Evolutionary conservation across 768 basidiomycete species (phyloP).

Genomic region (Scleroderma citrinum): DNA sequence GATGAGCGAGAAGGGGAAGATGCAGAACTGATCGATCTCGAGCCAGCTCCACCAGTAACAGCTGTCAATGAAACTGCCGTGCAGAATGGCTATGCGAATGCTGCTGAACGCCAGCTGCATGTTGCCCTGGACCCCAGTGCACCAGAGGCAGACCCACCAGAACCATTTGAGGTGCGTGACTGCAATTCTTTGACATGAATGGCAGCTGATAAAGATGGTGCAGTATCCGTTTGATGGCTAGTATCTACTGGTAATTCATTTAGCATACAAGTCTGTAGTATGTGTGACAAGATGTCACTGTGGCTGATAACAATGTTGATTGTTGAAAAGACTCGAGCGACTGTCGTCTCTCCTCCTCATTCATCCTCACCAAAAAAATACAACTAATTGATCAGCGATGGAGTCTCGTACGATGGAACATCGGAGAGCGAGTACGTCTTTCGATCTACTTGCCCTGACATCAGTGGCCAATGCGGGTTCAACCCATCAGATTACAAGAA

Average conservation of each 20-base stretch:
- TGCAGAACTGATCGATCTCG: constrained; percentile 66
- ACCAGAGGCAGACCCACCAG: constrained; percentile 71
- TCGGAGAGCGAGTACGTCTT: constrained; percentile 59
- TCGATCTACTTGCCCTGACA: constrained; percentile 7
- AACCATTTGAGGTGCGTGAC: constrained; percentile 72
- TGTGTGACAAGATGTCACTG: not conserved
- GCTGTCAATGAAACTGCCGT: constrained; percentile 27
- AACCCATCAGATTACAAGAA: constrained; percentile 72
- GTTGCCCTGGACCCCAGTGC: constrained; percentile 66
- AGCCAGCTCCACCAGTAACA: constrained; percentile 34
- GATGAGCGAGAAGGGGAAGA: constrained; percentile 69
- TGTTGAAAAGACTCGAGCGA: not conserved
- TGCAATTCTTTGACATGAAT: not conserved
- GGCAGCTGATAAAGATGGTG: constrained; percentile 14
- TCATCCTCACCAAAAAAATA: constrained; percentile 4
- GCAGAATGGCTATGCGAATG: constrained; percentile 16
- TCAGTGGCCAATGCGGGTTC: constrained; percentile 34
- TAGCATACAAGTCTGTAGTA: not conserved
- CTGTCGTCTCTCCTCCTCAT: not conserved
- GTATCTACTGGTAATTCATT: not conserved
- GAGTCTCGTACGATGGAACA: constrained; percentile 71
- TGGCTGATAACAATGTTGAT: not conserved
- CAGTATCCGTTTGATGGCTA: constrained; percentile 75
- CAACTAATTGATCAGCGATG: constrained; percentile 25
- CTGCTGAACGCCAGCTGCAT: constrained; percentile 33